A percentile compares a stretch with the other conserved stretches of the same genome.
Evolutionary conservation across 176 grass and related monocot species (phyloP).

Genomic region (Lolium rigidum): DNA sequence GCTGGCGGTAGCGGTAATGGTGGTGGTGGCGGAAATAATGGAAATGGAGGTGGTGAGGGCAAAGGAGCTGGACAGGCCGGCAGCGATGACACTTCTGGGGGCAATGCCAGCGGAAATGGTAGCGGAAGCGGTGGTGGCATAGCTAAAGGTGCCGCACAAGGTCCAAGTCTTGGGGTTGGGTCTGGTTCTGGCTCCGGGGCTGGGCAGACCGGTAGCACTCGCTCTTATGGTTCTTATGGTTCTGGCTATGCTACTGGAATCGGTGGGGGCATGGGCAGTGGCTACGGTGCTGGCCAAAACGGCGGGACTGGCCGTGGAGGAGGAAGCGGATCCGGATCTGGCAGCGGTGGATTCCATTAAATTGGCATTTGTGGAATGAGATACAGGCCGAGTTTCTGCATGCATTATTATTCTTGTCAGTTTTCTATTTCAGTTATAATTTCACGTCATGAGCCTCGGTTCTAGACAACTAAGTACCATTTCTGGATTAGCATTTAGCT

Average conservation of each 20-base stretch:
- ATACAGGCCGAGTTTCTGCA: neutral
- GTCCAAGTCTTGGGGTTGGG: constrained; percentile 31
- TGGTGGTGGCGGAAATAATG: constrained; percentile 11
- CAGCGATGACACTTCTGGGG: neutral
- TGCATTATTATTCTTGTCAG: neutral
- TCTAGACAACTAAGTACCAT: neutral
- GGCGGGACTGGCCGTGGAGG: constrained; percentile 38
- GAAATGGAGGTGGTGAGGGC: constrained; percentile 25
- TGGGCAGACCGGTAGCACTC: constrained; percentile 27
- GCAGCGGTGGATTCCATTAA: constrained; percentile 38
- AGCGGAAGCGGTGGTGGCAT: neutral
- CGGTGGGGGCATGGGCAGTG: constrained; percentile 32
- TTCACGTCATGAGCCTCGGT: neutral
- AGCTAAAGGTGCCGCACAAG: neutral
- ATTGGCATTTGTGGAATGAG: neutral
- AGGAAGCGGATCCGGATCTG: constrained; percentile 38
- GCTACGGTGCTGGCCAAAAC: constrained; percentile 18
- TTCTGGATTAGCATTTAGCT: neutral
- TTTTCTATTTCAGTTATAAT: neutral
- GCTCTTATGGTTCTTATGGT: neutral
- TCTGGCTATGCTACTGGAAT: constrained; percentile 26
- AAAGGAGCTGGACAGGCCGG: neutral
- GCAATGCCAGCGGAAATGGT: neutral
- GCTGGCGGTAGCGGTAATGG: neutral
- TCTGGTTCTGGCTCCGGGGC: constrained; percentile 4